Evolutionary conservation across 192 early-diverging fungal genomes (phyloP).

Genomic region (Coemansia sp.): DNA sequence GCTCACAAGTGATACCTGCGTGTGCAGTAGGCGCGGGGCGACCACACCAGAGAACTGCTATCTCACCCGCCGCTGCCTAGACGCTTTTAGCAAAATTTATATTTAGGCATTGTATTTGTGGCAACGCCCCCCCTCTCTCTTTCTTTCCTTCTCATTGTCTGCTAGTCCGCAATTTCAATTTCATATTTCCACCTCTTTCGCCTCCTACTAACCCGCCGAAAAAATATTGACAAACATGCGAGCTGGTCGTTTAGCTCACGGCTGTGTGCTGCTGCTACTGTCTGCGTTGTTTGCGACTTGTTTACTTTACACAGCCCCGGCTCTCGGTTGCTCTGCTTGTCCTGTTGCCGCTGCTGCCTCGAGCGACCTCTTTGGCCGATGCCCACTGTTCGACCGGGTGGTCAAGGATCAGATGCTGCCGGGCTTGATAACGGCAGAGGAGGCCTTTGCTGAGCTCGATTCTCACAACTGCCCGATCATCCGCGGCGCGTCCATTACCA

Average conservation of each 20-base stretch:
- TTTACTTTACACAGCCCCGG: not conserved
- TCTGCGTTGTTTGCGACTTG: not conserved
- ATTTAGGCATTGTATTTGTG: not conserved
- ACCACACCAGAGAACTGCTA: not conserved
- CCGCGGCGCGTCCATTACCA: constrained; percentile 49
- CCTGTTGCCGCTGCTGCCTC: not conserved
- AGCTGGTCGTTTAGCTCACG: not conserved
- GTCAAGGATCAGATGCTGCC: constrained; percentile 38
- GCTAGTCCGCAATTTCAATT: not conserved
- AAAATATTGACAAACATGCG: not conserved
- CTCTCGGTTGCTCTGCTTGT: not conserved
- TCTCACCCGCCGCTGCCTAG: not conserved
- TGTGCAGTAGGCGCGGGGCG: not conserved
- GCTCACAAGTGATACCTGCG: not conserved
- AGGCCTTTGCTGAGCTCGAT: constrained; percentile 53
- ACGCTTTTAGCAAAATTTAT: not conserved
- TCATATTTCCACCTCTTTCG: not conserved
- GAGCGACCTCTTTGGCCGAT: constrained; percentile 31
- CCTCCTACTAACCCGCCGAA: not conserved
- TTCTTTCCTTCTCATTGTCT: not conserved
- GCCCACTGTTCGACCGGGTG: constrained; percentile 44
- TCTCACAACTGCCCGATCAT: constrained; percentile 52
- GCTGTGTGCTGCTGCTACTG: not conserved
- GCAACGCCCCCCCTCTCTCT: not conserved
- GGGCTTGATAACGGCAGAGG: constrained; percentile 35